Percentiles rank a stretch among this genome's conserved stretches.
These are phyloP conservation scores for Byssothecium circinans DNA, from an alignment of 2,329 filamentous ascomycete species.

Conservation along the genomic window DNA sequence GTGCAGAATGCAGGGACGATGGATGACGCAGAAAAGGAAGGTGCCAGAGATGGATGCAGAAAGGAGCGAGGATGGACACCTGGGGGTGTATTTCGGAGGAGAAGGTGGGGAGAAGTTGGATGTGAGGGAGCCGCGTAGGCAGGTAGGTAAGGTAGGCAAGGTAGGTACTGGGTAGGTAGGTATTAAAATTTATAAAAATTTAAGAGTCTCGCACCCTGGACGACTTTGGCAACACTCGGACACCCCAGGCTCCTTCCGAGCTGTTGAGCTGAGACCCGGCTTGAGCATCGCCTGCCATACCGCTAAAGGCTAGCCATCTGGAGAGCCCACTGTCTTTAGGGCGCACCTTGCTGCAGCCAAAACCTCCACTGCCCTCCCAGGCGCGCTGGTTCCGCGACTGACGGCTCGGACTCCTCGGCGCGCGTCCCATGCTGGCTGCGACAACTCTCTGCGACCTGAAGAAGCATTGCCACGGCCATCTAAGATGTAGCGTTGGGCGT, in stretches of 20 bases:
- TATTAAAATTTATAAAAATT: background rate
- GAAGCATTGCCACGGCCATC: background rate
- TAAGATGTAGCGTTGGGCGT: no score
- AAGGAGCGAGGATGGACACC: background rate
- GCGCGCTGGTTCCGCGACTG: constrained; percentile 21
- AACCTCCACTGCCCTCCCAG: constrained; percentile 17
- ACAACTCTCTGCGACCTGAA: background rate
- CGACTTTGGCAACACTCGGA: background rate
- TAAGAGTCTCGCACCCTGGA: no score
- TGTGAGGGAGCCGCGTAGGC: background rate
- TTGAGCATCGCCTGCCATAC: constrained; percentile 33
- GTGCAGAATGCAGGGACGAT: background rate
- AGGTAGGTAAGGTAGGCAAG: no score
- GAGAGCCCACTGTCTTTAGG: no score
- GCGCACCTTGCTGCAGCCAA: constrained; percentile 5
- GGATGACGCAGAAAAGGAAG: background rate
- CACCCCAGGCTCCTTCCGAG: constrained; percentile 2
- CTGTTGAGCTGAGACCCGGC: constrained; percentile 40
- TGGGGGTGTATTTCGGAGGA: background rate
- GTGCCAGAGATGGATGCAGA: constrained; percentile 4
- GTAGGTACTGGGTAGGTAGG: no score
- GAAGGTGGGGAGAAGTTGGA: background rate
- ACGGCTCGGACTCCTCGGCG: background rate
- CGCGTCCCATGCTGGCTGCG: constrained; percentile 16
- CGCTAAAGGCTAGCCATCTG: constrained; percentile 24